A percentile compares a stretch with the other conserved stretches of the same genome.
Conservation (phyloP, 805 yeast species). For the Metschnikowia cubensis region DNA sequence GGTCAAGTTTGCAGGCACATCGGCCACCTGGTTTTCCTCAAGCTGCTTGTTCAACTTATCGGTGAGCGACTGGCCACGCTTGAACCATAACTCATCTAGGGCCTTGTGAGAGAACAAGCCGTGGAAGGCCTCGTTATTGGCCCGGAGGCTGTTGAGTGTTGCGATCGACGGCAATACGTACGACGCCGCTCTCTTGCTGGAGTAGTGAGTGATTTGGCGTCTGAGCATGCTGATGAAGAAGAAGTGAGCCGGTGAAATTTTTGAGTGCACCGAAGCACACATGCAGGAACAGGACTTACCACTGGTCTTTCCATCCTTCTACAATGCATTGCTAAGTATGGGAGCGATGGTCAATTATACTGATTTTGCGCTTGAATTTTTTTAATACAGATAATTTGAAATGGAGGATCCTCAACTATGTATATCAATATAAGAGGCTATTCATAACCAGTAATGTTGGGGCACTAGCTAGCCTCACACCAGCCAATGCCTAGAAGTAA, state of each 20-base stretch:
- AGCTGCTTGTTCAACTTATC: constrained; percentile 38
- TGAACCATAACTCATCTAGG: constrained; percentile 48
- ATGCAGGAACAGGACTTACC: not conserved
- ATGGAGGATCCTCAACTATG: too few relatives aligned
- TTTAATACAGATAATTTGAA: too few relatives aligned
- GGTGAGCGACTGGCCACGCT: constrained; percentile 38
- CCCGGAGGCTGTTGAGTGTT: constrained; percentile 27
- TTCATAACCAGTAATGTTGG: too few relatives aligned
- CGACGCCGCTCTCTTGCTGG: constrained; percentile 21
- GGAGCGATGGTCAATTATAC: too few relatives aligned
- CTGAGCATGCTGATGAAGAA: constrained; percentile 3
- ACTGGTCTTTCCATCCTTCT: not conserved
- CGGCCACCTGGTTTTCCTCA: constrained; percentile 24
- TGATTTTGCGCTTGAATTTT: too few relatives aligned
- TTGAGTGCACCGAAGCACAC: not conserved
- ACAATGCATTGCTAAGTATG: not conserved
- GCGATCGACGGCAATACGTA: constrained; percentile 33
- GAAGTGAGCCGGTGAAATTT: not conserved
- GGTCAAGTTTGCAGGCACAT: constrained; percentile 25
- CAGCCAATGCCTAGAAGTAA: too few relatives aligned
- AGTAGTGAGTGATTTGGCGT: constrained; percentile 1
- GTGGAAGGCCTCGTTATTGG: constrained; percentile 34
- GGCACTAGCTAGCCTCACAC: too few relatives aligned
- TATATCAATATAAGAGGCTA: too few relatives aligned
- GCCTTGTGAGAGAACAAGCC: constrained; percentile 50